phyloP scores from a whole-genome alignment of 2,329 filamentous ascomycete genomes.

The Dactylellina drechsleri region DNA sequence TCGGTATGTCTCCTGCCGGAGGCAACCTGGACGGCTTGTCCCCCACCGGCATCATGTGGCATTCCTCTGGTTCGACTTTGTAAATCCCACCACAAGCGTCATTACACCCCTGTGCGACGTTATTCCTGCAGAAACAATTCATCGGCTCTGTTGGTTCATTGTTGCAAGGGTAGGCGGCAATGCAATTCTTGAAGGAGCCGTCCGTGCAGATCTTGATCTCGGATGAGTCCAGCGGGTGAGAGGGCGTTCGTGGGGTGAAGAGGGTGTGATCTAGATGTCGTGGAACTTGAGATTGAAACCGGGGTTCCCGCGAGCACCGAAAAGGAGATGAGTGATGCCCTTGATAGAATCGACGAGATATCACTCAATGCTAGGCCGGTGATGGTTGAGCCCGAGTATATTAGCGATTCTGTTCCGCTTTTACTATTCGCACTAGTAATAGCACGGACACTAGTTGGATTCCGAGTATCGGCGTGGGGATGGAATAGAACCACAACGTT shows the following conservation, averaged over 20 bases:
- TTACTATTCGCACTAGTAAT: not conserved
- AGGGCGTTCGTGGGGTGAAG: conserved; percentile 1
- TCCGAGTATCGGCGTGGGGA: conserved; percentile 23
- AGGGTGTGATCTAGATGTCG: conserved; percentile 1
- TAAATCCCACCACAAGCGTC: conserved; percentile 32
- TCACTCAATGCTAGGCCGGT: not conserved
- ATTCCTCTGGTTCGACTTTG: conserved; percentile 16
- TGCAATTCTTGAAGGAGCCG: conserved; percentile 31
- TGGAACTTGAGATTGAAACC: not conserved
- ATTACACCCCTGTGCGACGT: conserved; percentile 38
- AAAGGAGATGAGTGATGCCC: not conserved
- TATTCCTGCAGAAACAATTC: conserved; percentile 50
- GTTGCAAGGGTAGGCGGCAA: conserved; percentile 32
- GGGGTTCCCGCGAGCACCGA: not conserved
- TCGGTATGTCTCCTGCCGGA: conserved; percentile 7
- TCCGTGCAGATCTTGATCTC: conserved; percentile 36
- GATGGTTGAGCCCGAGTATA: not conserved
- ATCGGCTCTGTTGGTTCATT: conserved; percentile 16
- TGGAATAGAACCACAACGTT: conserved; percentile 33
- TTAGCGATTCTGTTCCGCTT: not conserved
- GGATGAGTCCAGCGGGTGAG: conserved; percentile 40
- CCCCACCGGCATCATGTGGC: conserved; percentile 26
- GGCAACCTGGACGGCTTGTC: conserved; percentile 28
- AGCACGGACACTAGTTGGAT: not conserved
- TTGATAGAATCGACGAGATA: not conserved